Conservation (phyloP, 495 filamentous ascomycete species). For the Bacidia rubella region DNA sequence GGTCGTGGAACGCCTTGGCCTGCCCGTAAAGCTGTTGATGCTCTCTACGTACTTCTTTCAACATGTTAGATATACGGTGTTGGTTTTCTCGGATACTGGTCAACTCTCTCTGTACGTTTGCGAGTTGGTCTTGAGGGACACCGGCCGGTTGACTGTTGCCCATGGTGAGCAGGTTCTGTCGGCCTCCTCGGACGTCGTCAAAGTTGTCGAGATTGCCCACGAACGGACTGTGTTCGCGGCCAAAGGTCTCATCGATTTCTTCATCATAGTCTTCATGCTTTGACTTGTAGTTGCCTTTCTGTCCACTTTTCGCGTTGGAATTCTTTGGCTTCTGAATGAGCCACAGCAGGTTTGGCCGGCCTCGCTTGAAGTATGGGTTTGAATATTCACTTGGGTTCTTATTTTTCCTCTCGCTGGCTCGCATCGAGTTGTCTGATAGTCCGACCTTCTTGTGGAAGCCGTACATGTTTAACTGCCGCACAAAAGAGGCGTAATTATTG, state of each 20-base stretch:
- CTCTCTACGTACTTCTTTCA: constrained; percentile 64
- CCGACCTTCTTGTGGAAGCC: constrained; percentile 98
- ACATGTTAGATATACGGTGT: constrained; percentile 62
- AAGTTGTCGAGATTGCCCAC: constrained; percentile 26
- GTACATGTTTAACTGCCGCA: constrained; percentile 98
- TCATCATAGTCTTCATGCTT: constrained; percentile 63
- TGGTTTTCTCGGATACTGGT: constrained; percentile 74
- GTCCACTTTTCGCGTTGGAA: constrained; percentile 34
- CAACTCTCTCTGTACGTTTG: constrained; percentile 64
- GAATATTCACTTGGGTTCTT: constrained; percentile 97
- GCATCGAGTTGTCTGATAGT: constrained; percentile 92
- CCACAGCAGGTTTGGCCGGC: constrained; percentile 89
- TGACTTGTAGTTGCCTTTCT: constrained; percentile 36
- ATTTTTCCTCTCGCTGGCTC: constrained; percentile 88
- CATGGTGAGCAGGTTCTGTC: constrained; percentile 25
- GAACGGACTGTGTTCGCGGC: constrained; percentile 19
- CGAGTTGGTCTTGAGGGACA: constrained; percentile 65
- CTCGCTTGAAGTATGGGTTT: constrained; percentile 90
- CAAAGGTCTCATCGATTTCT: constrained; percentile 45
- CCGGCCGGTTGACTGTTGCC: constrained; percentile 26
- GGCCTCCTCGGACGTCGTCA: constrained; percentile 10
- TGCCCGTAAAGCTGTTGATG: constrained; percentile 84
- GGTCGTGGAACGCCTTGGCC: constrained; percentile 73
- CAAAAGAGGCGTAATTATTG: constrained; percentile 98
- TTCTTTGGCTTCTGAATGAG: constrained; percentile 94